Evolutionary conservation across 192 early-diverging fungal genomes (phyloP).

Genomic region (Coemansia sp.): DNA sequence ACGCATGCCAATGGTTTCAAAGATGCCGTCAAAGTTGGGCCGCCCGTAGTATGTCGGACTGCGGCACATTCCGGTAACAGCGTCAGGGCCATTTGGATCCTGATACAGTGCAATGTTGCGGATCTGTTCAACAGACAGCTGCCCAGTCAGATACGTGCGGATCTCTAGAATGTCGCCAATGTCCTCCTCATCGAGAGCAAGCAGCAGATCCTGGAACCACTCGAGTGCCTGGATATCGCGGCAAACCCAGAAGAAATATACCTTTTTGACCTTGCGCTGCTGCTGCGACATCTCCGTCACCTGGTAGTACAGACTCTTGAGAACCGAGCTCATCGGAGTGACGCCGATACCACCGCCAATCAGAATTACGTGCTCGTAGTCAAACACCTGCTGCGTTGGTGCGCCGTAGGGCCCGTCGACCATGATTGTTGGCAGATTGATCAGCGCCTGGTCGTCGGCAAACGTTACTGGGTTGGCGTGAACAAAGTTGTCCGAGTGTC

Average conservation of each 20-base stretch:
- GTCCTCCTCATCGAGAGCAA: constrained; percentile 59
- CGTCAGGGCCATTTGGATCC: constrained; percentile 59
- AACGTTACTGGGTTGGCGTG: constrained; percentile 9
- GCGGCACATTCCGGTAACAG: constrained; percentile 64
- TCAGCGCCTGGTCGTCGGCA: constrained; percentile 19
- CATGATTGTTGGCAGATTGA: constrained; percentile 57
- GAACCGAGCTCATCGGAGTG: constrained; percentile 70
- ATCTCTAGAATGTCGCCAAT: constrained; percentile 61
- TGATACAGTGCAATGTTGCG: constrained; percentile 62
- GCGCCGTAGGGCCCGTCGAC: constrained; percentile 84
- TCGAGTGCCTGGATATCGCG: constrained; percentile 63
- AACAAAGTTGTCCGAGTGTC: constrained; percentile 23
- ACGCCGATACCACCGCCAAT: constrained; percentile 76
- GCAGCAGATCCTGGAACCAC: constrained; percentile 67
- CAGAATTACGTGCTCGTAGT: constrained; percentile 64
- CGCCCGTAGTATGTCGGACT: constrained; percentile 74
- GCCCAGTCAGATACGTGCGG: constrained; percentile 64
- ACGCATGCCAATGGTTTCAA: constrained; percentile 56
- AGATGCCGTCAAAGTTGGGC: constrained; percentile 71
- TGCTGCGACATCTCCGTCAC: constrained; percentile 18
- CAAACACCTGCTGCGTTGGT: constrained; percentile 72
- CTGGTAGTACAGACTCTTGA: constrained; percentile 65
- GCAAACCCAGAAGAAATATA: constrained; percentile 69
- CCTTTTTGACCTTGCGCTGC: constrained; percentile 38
- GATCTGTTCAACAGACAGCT: constrained; percentile 58